A percentile compares a stretch with the other conserved stretches of the same genome.
Evolutionary conservation across 2,329 filamentous ascomycete species (phyloP).

Genomic region (Periconia sp.): DNA sequence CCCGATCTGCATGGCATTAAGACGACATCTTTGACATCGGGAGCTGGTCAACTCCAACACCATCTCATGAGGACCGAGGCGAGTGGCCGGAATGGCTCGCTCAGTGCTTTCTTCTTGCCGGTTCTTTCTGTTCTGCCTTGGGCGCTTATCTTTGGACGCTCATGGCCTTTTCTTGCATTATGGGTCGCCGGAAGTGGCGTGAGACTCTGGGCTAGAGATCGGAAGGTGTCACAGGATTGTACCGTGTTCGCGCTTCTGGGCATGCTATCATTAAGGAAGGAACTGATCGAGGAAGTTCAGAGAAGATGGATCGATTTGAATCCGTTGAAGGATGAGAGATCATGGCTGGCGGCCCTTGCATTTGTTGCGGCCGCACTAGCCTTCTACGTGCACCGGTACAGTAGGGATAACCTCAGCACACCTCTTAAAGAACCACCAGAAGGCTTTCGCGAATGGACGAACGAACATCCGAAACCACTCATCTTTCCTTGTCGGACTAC

Average conservation of each 20-base stretch:
- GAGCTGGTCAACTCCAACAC: conserved; percentile 11
- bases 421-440: not conserved
- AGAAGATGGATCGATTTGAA: conserved; percentile 15
- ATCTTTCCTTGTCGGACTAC: conserved; percentile 70
- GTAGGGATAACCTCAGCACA: not conserved
- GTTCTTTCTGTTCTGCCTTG: conserved; percentile 9
- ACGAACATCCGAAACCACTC: conserved; percentile 39
- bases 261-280: conserved; percentile 12
- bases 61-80: conserved; percentile 19
- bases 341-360: conserved; percentile 10
- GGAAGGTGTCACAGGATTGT: conserved; percentile 26
- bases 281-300: conserved; percentile 10
- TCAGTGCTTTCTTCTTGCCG: conserved; percentile 7
- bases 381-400: conserved; percentile 5
- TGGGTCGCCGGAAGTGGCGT: conserved; percentile 24
- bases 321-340: conserved; percentile 2
- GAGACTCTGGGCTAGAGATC: conserved; percentile 25
- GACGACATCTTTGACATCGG: conserved; percentile 6
- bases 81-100: conserved; percentile 16
- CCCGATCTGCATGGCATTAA: conserved; percentile 1
- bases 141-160: conserved; percentile 8
- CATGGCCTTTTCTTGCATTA: conserved; percentile 25
- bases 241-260: conserved; percentile 19
- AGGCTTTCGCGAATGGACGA: conserved; percentile 14
- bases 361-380: conserved; percentile 18